These are phyloP conservation scores for Xylona heveae DNA, from an alignment of 495 filamentous ascomycete genomes.

Conservation along the genomic window DNA sequence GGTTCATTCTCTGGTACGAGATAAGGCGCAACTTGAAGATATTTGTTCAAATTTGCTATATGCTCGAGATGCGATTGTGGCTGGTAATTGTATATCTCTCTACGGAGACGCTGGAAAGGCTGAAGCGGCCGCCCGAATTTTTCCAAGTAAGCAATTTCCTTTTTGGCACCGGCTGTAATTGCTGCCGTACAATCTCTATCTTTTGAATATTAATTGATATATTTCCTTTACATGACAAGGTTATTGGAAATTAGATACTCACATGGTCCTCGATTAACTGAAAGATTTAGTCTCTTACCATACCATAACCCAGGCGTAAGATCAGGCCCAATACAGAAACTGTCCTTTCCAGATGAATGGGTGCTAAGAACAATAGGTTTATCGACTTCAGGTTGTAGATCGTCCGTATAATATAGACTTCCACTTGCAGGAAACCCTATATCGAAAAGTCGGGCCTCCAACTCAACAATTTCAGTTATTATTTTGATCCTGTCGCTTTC, in stretches of 20 bases:
- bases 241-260: too few relatives aligned
- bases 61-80: slow-evolving; percentile 6
- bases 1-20: slow-evolving; percentile 7
- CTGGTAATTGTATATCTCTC: slow-evolving; percentile 4
- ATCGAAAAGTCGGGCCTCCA: slow-evolving; percentile 17
- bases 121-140: slow-evolving; percentile 4
- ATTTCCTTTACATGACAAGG: too few relatives aligned
- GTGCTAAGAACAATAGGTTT: too few relatives aligned
- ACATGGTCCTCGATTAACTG: slow-evolving; percentile 21
- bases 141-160: slow-evolving; percentile 6
- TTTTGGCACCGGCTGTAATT: slow-evolving; percentile 7
- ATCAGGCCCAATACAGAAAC: slow-evolving; percentile 20
- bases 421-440: slow-evolving; percentile 17
- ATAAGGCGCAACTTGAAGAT: slow-evolving; percentile 6
- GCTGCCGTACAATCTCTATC: slow-evolving; percentile 3
- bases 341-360: too few relatives aligned
- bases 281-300: slow-evolving; percentile 10
- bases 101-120: slow-evolving; percentile 3
- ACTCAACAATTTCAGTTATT: slow-evolving; percentile 18
- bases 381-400: slow-evolving; percentile 11
- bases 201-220: too few relatives aligned
- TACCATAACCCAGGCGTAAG: slow-evolving; percentile 18
- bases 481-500: slow-evolving; percentile 17
- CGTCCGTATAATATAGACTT: slow-evolving; percentile 19
- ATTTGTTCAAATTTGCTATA: slow-evolving; percentile 9